Evolutionary conservation across 805 yeast species (phyloP), one percentile per base, ranked within the genome.

Genomic region (Teunomyces tritomae): DNA sequence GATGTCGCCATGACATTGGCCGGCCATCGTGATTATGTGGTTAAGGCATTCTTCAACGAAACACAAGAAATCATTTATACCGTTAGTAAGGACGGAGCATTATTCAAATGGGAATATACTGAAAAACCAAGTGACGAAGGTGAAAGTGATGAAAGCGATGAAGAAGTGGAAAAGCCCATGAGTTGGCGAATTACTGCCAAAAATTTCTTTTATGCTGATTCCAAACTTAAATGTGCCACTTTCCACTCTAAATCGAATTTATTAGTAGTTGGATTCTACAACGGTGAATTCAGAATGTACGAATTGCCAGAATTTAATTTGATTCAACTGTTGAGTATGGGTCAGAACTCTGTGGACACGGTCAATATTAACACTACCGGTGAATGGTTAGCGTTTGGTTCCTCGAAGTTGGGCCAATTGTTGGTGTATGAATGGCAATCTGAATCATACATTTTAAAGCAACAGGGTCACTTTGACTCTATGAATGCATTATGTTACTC

Each of bases 381-480:
- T 29, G 99, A 94, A 65, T 94, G 99, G 99, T 73, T 94, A 28
- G 96, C 97, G 0, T 88, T 94, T 65, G 99, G 99, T 4, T 90
- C 97, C 0, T 70, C 89, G 29, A 84, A 83, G 60, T 67, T 88
- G 27, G 99, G 99, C n/a, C 99, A 94, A 68, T 71, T 94, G 49
- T 70, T 94, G 48, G 99, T 94, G 0, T 94, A 96, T 74, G 99
- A 94, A 74, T 94, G 99, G 99, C 97, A 94, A 70, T 87, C 96
- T 4, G 99, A 94, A 65, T 88, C 97, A 0, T 94, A 92, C 62
- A 86, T 94, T 41, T 73, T 94, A 54, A 91, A 92, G 63, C 99
- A 94, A 64, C 99, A 94, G 68, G 97, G 98, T 20, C 99, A 94
- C 68, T 92, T 88, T 61, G 99, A 94, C 65, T 76, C 96, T 0